Evolutionary conservation across 768 basidiomycete genomes (phyloP), one percentile per base, ranked within the genome.

Genomic region (Austroboletus eburneus): DNA sequence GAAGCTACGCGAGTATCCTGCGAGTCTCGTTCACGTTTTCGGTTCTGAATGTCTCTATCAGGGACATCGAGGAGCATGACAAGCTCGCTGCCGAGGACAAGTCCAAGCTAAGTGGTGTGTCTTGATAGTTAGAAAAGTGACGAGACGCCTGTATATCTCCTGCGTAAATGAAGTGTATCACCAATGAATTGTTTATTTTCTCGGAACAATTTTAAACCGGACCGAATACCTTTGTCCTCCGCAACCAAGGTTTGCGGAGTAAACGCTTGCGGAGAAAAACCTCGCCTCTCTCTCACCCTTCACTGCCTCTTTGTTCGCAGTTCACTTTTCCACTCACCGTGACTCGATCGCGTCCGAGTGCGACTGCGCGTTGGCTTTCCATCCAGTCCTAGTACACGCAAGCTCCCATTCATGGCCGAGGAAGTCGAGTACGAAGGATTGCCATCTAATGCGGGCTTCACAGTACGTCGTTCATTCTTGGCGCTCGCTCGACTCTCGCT

Each of bases 31-130:
- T 43, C n/a, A 36, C 14, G 35, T 49, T 24, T 24, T 23, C 24
- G 17, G 30, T 23, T 30, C 40, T 47, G 33, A 55, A 33, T 20
- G 6, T 44, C 39, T 37, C 1, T 6, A 13, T 13, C 60, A 89
- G 87, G 47, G 75, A 87, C 56, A 89, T 90, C 54, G 85, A 86
- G 49, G 81, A 81, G 53, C 87, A 90, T 57, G 85, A 90, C 62
- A 71, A 72, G 22, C 72, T 80, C 17, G 84, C 85, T 14, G 66
- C 67, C 5, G 49, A 64, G 39, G 77, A 80, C 55, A 73, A 66
- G 48, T 27, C 22, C 22, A 50, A 53, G 16, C 22, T 40, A 27
- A 36, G 29, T 13, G 42, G 42, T 43, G 41, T 16, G 16, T 20
- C 7, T 58, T 9, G 29, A 46, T 32, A 35, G 40, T 13, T 25